phyloP scores from a whole-genome alignment of 768 basidiomycete species.

The Lactarius akahatsu region DNA sequence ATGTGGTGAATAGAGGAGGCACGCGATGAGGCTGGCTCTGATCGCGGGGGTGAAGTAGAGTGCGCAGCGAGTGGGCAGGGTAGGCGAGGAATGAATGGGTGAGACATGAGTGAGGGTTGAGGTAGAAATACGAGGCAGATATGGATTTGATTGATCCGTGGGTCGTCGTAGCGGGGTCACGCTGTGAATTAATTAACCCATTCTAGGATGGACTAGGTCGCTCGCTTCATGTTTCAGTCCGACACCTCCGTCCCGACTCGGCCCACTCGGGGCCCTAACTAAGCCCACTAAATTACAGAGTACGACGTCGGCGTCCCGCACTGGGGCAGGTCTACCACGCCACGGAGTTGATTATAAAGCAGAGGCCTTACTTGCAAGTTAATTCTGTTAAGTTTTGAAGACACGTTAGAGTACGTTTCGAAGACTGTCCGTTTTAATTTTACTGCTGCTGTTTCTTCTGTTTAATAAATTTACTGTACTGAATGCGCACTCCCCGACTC shows the following conservation, averaged over 20 bases:
- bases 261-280: background rate
- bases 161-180: background rate
- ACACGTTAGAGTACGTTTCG: background rate
- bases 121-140: background rate
- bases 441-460: no score
- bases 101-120: background rate
- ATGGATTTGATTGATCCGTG: background rate
- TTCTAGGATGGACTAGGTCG: background rate
- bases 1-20: no score
- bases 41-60: background rate
- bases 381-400: background rate
- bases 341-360: background rate
- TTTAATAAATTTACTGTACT: background rate
- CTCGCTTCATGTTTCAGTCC: background rate
- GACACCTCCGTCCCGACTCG: background rate
- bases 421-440: background rate
- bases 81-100: background rate
- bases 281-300: no score
- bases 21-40: background rate
- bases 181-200: background rate
- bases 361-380: no score
- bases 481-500: background rate
- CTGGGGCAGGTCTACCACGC: background rate
- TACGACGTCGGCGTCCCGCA: no score
- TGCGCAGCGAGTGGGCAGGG: background rate